Percentiles rank a stretch among this genome's conserved stretches.
Evolutionary conservation across 2,329 filamentous ascomycete species (phyloP).

Genomic region (Alternaria consortialis): DNA sequence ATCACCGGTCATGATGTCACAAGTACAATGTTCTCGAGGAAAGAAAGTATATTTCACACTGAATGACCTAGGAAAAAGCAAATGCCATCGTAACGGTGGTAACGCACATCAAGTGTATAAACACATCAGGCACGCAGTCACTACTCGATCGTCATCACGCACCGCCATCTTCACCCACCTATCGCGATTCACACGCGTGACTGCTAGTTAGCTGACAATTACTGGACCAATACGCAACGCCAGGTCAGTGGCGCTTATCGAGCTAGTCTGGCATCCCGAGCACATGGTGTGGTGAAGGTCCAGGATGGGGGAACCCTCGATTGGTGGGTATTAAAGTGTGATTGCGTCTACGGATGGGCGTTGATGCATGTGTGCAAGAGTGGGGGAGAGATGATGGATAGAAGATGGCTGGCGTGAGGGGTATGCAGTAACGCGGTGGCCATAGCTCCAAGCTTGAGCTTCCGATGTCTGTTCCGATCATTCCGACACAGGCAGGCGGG

Average conservation of each 20-base stretch:
- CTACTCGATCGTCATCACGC: conserved; percentile 15
- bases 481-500: neutral
- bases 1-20: conserved; percentile 37
- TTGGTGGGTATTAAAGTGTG: conserved; percentile 12
- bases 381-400: conserved; percentile 28
- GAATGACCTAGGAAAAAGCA: neutral
- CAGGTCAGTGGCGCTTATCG: conserved; percentile 23
- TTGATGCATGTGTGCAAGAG: conserved; percentile 24
- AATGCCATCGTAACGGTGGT: neutral
- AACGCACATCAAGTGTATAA: conserved; percentile 6
- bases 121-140: conserved; percentile 11
- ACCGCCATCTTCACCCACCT: conserved; percentile 36
- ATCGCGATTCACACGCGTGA: conserved; percentile 23
- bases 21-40: neutral
- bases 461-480: conserved; percentile 18
- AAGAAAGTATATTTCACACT: neutral
- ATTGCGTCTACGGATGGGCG: conserved; percentile 17
- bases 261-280: conserved; percentile 3
- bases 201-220: conserved; percentile 13
- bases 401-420: conserved; percentile 16
- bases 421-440: conserved; percentile 9
- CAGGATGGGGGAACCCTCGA: conserved; percentile 19
- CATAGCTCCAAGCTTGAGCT: conserved; percentile 11
- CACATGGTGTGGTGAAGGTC: neutral
- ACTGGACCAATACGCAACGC: conserved; percentile 11